phyloP scores from a whole-genome alignment of 2,329 filamentous ascomycete species.

The Stachybotrys elegans region DNA sequence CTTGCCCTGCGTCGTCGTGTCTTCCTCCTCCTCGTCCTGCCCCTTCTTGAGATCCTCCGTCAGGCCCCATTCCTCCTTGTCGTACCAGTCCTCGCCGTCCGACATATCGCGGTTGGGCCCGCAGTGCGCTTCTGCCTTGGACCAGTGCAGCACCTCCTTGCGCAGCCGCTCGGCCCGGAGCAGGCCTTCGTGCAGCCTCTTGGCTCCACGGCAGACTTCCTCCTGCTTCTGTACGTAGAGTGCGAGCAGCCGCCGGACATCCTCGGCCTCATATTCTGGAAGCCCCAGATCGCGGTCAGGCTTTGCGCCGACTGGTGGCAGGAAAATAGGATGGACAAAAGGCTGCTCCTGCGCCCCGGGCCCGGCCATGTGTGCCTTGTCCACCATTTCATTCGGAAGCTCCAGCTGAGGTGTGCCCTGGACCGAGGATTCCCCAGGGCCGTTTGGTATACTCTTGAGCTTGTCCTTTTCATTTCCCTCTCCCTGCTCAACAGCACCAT shows the following conservation, averaged over 20 bases:
- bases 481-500: not conserved
- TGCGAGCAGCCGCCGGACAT: conserved; percentile 67
- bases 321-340: conserved; percentile 71
- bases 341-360: conserved; percentile 31
- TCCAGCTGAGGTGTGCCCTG: too few species aligned
- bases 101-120: conserved; percentile 68
- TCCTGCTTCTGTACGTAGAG: conserved; percentile 83
- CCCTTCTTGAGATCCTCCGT: conserved; percentile 74
- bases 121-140: conserved; percentile 71
- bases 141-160: conserved; percentile 67
- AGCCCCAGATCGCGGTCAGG: conserved; percentile 69
- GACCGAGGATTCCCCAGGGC: too few species aligned
- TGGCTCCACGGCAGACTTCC: conserved; percentile 68
- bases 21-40: conserved; percentile 77
- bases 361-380: not conserved
- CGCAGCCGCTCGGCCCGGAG: conserved; percentile 68
- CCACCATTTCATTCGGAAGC: too few species aligned
- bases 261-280: conserved; percentile 69
- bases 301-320: conserved; percentile 55
- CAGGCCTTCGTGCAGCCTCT: conserved; percentile 64
- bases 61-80: conserved; percentile 73
- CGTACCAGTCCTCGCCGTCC: conserved; percentile 87
- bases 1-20: conserved; percentile 53
- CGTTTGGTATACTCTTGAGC: too few species aligned
- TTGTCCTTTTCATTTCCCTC: not conserved